Evolutionary conservation across 805 yeast species (phyloP).

Genomic region (Ogataea salicorniae): DNA sequence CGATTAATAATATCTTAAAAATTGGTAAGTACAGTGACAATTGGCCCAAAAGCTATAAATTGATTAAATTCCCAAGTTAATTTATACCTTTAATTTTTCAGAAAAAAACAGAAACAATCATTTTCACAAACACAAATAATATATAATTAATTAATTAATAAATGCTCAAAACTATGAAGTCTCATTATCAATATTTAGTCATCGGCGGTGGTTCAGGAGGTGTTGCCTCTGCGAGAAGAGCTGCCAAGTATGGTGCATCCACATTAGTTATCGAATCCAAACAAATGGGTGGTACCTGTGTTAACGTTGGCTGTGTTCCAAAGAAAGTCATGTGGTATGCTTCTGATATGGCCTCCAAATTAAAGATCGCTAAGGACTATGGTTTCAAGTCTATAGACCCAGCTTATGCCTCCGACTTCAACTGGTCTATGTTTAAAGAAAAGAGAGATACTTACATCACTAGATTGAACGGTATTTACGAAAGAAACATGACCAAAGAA

Average conservation of each 20-base stretch:
- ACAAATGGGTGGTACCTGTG: slow-evolving; percentile 96
- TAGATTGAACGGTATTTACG: slow-evolving; percentile 90
- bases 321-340: slow-evolving; percentile 99
- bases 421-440: slow-evolving; percentile 76
- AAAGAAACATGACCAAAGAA: slow-evolving; percentile 78
- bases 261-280: slow-evolving; percentile 76
- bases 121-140: background rate
- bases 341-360: slow-evolving; percentile 75
- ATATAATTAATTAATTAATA: background rate
- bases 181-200: slow-evolving; percentile 84
- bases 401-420: slow-evolving; percentile 54
- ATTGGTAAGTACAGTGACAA: too few relatives aligned
- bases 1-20: too few relatives aligned
- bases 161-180: slow-evolving; percentile 30
- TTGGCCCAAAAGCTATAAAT: too few relatives aligned
- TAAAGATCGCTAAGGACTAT: slow-evolving; percentile 72
- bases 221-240: slow-evolving; percentile 96
- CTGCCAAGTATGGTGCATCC: slow-evolving; percentile 90
- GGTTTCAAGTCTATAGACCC: slow-evolving; percentile 63
- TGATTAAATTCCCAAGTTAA: too few relatives aligned
- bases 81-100: too few relatives aligned
- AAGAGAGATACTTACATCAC: slow-evolving; percentile 90
- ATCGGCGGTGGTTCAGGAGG: slow-evolving; percentile 99
- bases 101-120: background rate
- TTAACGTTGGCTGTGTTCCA: slow-evolving; percentile 98